Evolutionary conservation across 768 basidiomycete genomes (phyloP).

Genomic region (Termitomyces heimii): DNA sequence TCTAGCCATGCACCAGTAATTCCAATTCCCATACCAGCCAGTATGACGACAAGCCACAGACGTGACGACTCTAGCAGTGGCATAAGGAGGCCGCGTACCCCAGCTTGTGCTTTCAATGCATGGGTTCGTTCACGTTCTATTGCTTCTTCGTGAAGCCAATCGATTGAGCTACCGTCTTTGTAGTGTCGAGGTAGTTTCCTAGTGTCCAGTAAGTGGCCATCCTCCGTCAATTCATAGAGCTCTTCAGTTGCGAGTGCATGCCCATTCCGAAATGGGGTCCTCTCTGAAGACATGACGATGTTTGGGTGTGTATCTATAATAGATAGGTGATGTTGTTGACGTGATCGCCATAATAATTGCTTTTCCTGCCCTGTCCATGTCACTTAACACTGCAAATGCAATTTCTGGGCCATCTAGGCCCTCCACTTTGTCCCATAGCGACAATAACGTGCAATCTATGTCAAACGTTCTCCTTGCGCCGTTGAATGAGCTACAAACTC

Average conservation of each 20-base stretch:
- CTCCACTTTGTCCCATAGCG: background rate
- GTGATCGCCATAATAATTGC: background rate
- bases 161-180: conserved; percentile 56
- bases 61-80: conserved; percentile 51
- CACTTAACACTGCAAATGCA: conserved; percentile 6
- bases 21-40: conserved; percentile 64
- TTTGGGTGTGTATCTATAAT: background rate
- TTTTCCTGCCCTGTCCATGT: conserved; percentile 6
- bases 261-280: conserved; percentile 13
- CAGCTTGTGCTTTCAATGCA: conserved; percentile 40
- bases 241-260: conserved; percentile 28
- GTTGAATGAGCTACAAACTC: conserved; percentile 51
- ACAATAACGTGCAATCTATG: conserved; percentile 36
- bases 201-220: conserved; percentile 28
- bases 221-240: conserved; percentile 40
- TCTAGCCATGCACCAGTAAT: conserved; percentile 68
- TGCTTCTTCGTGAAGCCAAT: conserved; percentile 65
- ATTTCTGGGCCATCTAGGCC: conserved; percentile 8
- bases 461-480: conserved; percentile 57
- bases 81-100: conserved; percentile 48
- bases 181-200: conserved; percentile 34
- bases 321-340: too few relatives aligned
- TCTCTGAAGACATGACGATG: conserved; percentile 3
- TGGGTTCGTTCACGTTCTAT: conserved; percentile 54
- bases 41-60: conserved; percentile 63